Evolutionary conservation across 108 stramenopile genomes (phyloP), one percentile per base, ranked within the genome.

Genomic region (Cyclostephanos tholiformis): DNA sequence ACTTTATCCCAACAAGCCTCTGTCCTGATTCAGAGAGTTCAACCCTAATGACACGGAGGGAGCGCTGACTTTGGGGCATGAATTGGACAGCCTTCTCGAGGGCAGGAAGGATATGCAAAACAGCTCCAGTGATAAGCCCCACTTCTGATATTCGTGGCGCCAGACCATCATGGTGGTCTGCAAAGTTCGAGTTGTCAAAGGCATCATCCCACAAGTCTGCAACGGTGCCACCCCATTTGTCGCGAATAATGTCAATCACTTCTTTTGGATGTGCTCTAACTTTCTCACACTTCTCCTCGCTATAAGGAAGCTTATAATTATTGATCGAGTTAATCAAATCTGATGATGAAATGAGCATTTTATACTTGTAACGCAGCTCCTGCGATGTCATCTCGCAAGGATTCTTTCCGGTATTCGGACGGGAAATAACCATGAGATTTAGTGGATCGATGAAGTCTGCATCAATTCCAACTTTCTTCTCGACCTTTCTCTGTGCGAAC

Each of bases 331-430:
- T 17, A 14, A 58, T 25, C 1, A 75, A 38, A 59, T 67, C 74
- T 11, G 29, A 29, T 48, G 65, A 65, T 48, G 76, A 73, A 16
- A 73, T 38, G n/a, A 74, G 43, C 6, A 83, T 53, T 25, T 46
- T 60, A 60, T 88, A 88, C 52, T 75, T 83, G 36, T 73, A 59
- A 13, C 27, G 23, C 39, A 89, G 22, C 16, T 89, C 86, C n/a
- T 64, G 30, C 0, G 71, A 65, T 26, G 79, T 14, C 84, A 80
- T 87, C 58, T 85, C 86, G n/a, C 35, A 67, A 3, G 72, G 72
- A 43, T 71, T 84, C 43, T 81, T 79, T 8, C 87, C 87, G 11
- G 88, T 89, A 67, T 89, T 89, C 4, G 88, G 86, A 25, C 88
- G 75, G 13, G 84, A 73, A 39, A 89, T 71, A 6, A 80, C 55